These are phyloP conservation scores for Paraphoma sp. DNA, from an alignment of 2,329 filamentous ascomycete species.

Conservation along the genomic window DNA sequence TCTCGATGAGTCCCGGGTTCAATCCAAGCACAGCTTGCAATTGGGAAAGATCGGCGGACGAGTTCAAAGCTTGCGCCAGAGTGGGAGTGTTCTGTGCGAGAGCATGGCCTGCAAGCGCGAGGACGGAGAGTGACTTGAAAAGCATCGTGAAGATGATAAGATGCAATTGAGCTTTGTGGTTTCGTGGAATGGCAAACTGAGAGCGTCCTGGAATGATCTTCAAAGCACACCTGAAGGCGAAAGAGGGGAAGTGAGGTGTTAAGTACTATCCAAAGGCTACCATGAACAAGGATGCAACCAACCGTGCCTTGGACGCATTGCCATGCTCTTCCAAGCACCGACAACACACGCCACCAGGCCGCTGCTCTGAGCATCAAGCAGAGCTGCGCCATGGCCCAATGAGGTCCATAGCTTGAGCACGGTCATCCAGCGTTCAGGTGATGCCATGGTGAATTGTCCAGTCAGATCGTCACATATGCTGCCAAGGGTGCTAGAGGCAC, in stretches of 20 bases:
- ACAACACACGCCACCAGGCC: constrained; percentile 9
- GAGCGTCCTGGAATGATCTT: constrained; percentile 3
- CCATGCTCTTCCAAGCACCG: constrained; percentile 18
- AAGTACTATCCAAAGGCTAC: constrained; percentile 17
- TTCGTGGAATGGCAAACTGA: not conserved
- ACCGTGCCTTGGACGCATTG: not conserved
- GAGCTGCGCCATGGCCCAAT: constrained; percentile 20
- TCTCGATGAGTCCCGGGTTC: constrained; percentile 45
- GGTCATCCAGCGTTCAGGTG: constrained; percentile 16
- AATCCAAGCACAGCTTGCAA: constrained; percentile 45
- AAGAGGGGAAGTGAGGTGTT: constrained; percentile 21
- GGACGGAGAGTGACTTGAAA: constrained; percentile 46
- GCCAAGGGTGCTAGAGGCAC: constrained; percentile 25
- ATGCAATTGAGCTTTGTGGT: constrained; percentile 1
- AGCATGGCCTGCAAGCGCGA: constrained; percentile 44
- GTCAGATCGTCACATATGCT: constrained; percentile 14
- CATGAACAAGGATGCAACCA: not conserved
- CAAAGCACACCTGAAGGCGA: not conserved
- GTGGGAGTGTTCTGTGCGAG: constrained; percentile 35
- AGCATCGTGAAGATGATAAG: constrained; percentile 41
- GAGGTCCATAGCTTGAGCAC: constrained; percentile 15
- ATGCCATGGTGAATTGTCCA: constrained; percentile 21
- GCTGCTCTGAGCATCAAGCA: constrained; percentile 9
- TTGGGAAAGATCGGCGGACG: constrained; percentile 33
- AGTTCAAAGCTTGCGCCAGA: constrained; percentile 25